Base-by-base conservation (phyloP, 2,329 filamentous ascomycete species). In the Sporothrix brunneoviolacea region DNA sequence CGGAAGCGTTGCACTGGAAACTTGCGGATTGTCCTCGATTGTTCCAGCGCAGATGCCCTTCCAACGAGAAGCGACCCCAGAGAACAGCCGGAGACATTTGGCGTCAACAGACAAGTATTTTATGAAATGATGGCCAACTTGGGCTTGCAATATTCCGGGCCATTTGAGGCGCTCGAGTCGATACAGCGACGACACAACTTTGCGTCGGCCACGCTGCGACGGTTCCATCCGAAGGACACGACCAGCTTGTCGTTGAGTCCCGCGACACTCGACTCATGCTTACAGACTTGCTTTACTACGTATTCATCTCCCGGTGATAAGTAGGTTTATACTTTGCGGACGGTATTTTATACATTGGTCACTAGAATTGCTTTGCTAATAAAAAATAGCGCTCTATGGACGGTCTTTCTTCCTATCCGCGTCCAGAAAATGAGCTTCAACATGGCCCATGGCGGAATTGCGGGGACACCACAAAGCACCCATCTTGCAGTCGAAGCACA, bases 231-330 rank as follows among this genome's bases (percentile, higher is more conserved):
- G 0, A 59, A 64, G 4, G 70, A 73, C 24, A 66, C 65, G 1
- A 72, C 69, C 0, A 47, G 37, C 1, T 51, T 73, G 10, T 40
- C 53, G 4, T 55, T 69, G 22, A 71, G 69, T 51, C 70, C 70
- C 1, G 70, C 69, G 1, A 70, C 65, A 0, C 58, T 73, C 8
- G 70, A 73, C 42, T 62, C 60, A 18, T 72, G 68, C 50, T 62
- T 73, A 7, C 70, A 73, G 42, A 64, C 68, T 0, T 67, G 68
- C 0, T 73, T 72, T 48, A 60, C 68, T n/a, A 61, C 69, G 0
- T 67, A 68, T 21, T 62, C 69, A 0, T 68, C 65, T 0, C 69
- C 70, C 0, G 68, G 67, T 10, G 70, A 73, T 36, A 62, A 59
- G 64, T 65, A 58, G 52, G 62, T 57, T 8, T 16, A 3, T n/a